These are phyloP conservation scores for Triticum turgidum DNA, from an alignment of 176 grass and related monocot species.

Conservation along the genomic window DNA sequence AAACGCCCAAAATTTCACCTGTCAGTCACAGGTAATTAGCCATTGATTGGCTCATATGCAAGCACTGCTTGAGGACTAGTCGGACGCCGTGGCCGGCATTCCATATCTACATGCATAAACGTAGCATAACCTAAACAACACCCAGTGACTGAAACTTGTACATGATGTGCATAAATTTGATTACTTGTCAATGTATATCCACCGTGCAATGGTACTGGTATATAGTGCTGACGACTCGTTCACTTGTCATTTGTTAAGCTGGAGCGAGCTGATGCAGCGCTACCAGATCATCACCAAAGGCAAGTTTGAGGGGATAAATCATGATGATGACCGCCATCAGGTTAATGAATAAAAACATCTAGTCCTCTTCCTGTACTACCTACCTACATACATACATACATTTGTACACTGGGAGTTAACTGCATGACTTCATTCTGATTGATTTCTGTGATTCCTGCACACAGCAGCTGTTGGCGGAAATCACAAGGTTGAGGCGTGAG, in stretches of 20 bases:
- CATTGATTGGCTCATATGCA: neutral
- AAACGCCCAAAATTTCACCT: no score
- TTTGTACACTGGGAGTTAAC: neutral
- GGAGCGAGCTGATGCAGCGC: slow-evolving; percentile 45
- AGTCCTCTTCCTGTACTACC: neutral
- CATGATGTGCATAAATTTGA: no score
- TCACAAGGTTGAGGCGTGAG: slow-evolving; percentile 42
- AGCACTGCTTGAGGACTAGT: no score
- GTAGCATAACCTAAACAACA: no score
- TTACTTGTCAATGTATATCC: no score
- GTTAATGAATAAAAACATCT: neutral
- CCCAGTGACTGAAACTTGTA: no score
- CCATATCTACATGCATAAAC: no score
- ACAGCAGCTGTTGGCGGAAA: slow-evolving; percentile 44
- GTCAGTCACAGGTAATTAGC: neutral
- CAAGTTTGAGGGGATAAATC: slow-evolving; percentile 9
- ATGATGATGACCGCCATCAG: neutral
- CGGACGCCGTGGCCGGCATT: no score
- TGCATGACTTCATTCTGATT: neutral
- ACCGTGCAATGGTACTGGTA: no score
- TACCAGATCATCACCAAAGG: slow-evolving; percentile 37
- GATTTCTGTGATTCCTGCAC: neutral
- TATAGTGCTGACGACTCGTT: neutral
- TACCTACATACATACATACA: neutral
- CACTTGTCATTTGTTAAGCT: slow-evolving; percentile 21